These are phyloP conservation scores for Cyathus striatus DNA, from an alignment of 768 basidiomycete genomes.

Conservation along the genomic window DNA sequence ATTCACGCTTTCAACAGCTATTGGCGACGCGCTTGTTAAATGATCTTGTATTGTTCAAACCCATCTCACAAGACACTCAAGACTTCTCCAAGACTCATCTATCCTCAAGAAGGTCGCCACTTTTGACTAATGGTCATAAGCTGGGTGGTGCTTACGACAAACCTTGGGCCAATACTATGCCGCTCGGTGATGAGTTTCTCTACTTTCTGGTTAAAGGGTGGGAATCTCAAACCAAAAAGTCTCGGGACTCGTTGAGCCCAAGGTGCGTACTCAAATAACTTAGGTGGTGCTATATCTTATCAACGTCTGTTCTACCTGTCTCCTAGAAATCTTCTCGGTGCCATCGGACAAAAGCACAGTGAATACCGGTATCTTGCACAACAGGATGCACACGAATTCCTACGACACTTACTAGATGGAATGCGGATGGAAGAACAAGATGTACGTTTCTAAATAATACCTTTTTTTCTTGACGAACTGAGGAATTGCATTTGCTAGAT, in stretches of 20 bases:
- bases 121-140: slow-evolving; percentile 63
- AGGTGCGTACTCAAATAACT: slow-evolving; percentile 40
- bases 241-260: slow-evolving; percentile 55
- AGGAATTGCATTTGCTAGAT: slow-evolving; percentile 37
- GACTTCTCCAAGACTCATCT: slow-evolving; percentile 31
- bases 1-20: too few relatives aligned
- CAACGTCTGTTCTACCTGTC: not conserved
- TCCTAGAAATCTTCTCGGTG: slow-evolving; percentile 53
- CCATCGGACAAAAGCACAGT: slow-evolving; percentile 81
- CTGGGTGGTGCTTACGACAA: slow-evolving; percentile 46
- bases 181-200: slow-evolving; percentile 67
- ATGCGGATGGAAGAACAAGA: slow-evolving; percentile 96
- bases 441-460: slow-evolving; percentile 33
- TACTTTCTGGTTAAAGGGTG: slow-evolving; percentile 57
- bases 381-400: slow-evolving; percentile 93
- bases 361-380: slow-evolving; percentile 95
- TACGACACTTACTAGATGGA: slow-evolving; percentile 84
- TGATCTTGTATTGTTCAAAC: slow-evolving; percentile 51
- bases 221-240: slow-evolving; percentile 49
- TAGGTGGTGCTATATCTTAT: not conserved
- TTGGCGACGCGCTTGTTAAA: slow-evolving; percentile 61
- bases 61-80: slow-evolving; percentile 38
- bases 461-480: not conserved
- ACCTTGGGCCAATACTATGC: slow-evolving; percentile 55
- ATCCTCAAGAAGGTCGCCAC: slow-evolving; percentile 52